These are phyloP conservation scores for Cicer bijugum DNA, from an alignment of 306 rosid species.

Conservation along the genomic window DNA sequence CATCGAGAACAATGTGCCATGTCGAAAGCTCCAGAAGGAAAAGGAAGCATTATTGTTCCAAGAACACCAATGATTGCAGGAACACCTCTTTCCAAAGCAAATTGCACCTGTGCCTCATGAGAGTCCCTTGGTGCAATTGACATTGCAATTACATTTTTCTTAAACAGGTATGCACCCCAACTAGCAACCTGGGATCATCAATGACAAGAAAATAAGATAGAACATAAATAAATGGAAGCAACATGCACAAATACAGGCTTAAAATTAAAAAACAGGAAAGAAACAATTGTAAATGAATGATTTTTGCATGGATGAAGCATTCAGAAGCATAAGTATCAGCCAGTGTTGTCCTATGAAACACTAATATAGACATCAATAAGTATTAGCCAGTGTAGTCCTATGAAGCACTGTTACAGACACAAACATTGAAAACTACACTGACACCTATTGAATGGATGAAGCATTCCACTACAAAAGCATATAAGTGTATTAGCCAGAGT, in stretches of 20 bases:
- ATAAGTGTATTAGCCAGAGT: too few relatives aligned
- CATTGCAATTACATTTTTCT: slow-evolving; percentile 71
- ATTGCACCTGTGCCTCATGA: slow-evolving; percentile 91
- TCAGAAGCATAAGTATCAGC: not conserved
- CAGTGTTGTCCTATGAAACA: too few relatives aligned
- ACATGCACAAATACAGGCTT: slow-evolving; percentile 13
- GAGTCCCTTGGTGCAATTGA: slow-evolving; percentile 89
- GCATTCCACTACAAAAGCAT: too few relatives aligned
- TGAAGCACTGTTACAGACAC: too few relatives aligned
- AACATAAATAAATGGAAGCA: slow-evolving; percentile 12
- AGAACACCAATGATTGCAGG: slow-evolving; percentile 87
- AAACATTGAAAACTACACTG: too few relatives aligned
- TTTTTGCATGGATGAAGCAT: slow-evolving; percentile 36
- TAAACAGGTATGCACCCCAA: slow-evolving; percentile 78
- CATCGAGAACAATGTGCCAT: slow-evolving; percentile 95
- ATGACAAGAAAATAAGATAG: slow-evolving; percentile 38
- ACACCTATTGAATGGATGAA: too few relatives aligned
- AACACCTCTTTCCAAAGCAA: slow-evolving; percentile 92
- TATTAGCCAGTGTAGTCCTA: too few relatives aligned
- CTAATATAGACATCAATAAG: too few relatives aligned
- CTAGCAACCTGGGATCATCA: slow-evolving; percentile 77
- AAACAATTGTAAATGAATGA: slow-evolving; percentile 17
- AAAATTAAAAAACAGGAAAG: slow-evolving; percentile 5
- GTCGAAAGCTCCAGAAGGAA: slow-evolving; percentile 80
- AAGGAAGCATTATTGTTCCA: slow-evolving; percentile 80